Base-by-base conservation (phyloP, 305 asterid species). In the Solanum hybrid region DNA sequence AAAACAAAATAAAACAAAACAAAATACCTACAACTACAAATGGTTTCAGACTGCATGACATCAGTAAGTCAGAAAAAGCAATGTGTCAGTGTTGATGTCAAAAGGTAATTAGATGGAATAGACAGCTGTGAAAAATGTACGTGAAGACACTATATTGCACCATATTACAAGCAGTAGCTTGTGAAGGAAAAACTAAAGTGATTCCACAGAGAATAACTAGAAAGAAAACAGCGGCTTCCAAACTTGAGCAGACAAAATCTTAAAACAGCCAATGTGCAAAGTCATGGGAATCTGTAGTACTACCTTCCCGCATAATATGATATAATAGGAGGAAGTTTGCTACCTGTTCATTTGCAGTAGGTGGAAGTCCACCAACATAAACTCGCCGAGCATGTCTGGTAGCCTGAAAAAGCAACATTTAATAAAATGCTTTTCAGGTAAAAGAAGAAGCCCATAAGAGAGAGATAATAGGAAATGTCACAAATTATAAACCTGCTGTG, bases 301-400 rank as follows among this genome's bases (percentile, higher is more conserved):
- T 29, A 84, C 28, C 74, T 28, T 31, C 74, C 40, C 11, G 11
- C 57, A 88, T 5, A 87, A 87, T 11, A 29, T 37, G n/a, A 88
- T 6, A 90, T 9, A 81, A 88, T 1, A 29, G 78, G 37, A 90
- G 86, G 87, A 76, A 69, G 73, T 18, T 5, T 22, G 24, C 5
- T 89, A 97, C 99, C 97, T 97, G 99, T 93, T 97, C 99, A 91
- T 96, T 97, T 61, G 99, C 99, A 89, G 98, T 90, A 4, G 99
- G 96, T 39, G 99, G 94, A 74, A 96, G 98, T 87, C 99, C 99
- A 74, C 99, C 99, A 93, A 97, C 99, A 94, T 96, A 97, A 85
- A 97, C 98, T 90, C 99, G 96, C 61, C 99, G 94, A 91, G 99
- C 99, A 94, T 96, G 99, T 90, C 99, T 93, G 4, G 99, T 97